phyloP scores from a whole-genome alignment of 257 asterid genomes.

The Cruciata laevipes region DNA sequence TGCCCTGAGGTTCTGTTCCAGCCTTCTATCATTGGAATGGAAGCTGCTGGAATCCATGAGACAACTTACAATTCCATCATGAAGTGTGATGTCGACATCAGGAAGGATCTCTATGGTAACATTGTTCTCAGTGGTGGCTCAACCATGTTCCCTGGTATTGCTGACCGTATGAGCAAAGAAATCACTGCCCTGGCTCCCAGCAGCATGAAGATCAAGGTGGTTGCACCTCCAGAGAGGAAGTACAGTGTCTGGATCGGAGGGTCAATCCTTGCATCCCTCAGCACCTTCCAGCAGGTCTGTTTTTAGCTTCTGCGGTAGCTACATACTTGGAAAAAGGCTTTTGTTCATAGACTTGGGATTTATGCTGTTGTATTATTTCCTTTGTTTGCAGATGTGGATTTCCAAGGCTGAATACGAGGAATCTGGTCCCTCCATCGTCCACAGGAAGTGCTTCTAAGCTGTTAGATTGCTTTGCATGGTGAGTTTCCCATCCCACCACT shows the following conservation, averaged over 20 bases:
- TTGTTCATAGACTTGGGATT: not conserved
- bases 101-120: not conserved
- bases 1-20: constrained; percentile 33
- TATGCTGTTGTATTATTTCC: not conserved
- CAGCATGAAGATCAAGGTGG: constrained; percentile 1
- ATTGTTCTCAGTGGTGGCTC: not conserved
- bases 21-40: constrained; percentile 3
- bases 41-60: not conserved
- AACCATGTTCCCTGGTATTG: constrained; percentile 2
- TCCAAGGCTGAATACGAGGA: not conserved
- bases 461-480: not conserved
- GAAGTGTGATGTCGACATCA: not conserved
- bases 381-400: constrained; percentile 1
- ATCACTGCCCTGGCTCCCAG: constrained; percentile 1
- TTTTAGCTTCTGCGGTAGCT: not conserved
- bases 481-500: not conserved
- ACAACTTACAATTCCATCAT: constrained; percentile 3
- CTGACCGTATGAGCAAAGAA: constrained; percentile 1
- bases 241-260: constrained; percentile 6
- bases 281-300: constrained; percentile 4
- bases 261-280: constrained; percentile 3
- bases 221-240: not conserved
- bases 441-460: constrained; percentile 2
- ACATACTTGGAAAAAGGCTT: not conserved
- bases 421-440: not conserved